Percentiles rank a stretch among this genome's conserved stretches.
These are phyloP conservation scores for Cryptococcus wingfieldii DNA, from an alignment of 1,284 basidiomycete species.

Conservation along the genomic window DNA sequence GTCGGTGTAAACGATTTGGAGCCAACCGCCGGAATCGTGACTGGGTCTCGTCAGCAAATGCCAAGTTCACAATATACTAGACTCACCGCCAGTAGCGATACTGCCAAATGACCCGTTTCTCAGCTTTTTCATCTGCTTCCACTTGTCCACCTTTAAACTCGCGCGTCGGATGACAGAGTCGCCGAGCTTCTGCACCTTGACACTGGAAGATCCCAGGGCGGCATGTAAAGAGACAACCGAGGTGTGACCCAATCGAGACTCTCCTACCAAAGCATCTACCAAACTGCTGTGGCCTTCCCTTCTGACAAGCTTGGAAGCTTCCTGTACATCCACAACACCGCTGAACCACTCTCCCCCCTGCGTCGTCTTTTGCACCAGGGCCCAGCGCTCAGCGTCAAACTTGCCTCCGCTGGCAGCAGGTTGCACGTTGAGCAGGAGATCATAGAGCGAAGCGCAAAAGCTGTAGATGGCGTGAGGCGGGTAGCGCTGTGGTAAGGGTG, in stretches of 20 bases:
- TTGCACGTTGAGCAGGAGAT: slow-evolving; percentile 32
- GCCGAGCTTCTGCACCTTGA: slow-evolving; percentile 5
- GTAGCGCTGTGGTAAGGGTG: slow-evolving; percentile 29
- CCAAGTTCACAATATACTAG: neutral
- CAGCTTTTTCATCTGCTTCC: slow-evolving; percentile 30
- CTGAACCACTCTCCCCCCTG: slow-evolving; percentile 41
- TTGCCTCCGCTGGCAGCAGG: slow-evolving; percentile 9
- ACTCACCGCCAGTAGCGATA: slow-evolving; percentile 25
- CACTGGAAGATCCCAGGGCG: too few relatives aligned
- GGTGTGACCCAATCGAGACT: slow-evolving; percentile 34
- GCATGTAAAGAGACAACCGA: too few relatives aligned
- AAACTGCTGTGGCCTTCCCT: slow-evolving; percentile 3
- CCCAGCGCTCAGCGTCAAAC: slow-evolving; percentile 34
- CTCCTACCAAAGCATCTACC: slow-evolving; percentile 19
- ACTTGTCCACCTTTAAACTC: slow-evolving; percentile 35
- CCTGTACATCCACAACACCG: slow-evolving; percentile 26
- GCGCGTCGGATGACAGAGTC: slow-evolving; percentile 34
- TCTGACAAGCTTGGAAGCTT: slow-evolving; percentile 17
- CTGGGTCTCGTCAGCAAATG: slow-evolving; percentile 6
- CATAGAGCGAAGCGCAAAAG: slow-evolving; percentile 36
- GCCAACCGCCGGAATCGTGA: slow-evolving; percentile 11
- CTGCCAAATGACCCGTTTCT: slow-evolving; percentile 25
- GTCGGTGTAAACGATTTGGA: slow-evolving; percentile 25
- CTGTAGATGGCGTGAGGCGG: slow-evolving; percentile 38
- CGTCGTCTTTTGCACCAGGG: slow-evolving; percentile 37